Conservation (phyloP, 1,139 yeast species). For the Hanseniaspora uvarum region DNA sequence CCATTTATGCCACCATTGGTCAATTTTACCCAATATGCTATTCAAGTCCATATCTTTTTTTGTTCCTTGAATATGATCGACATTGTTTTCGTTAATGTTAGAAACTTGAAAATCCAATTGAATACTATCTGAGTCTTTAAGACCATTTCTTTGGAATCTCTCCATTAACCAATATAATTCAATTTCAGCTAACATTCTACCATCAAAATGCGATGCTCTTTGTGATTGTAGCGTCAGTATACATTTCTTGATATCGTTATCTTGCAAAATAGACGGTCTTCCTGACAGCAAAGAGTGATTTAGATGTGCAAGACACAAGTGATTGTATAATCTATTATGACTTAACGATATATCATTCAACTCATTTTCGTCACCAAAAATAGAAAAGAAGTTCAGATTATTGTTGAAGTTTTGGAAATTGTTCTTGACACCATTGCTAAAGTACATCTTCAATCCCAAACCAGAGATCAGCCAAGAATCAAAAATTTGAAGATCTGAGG, state of each 20-base stretch:
- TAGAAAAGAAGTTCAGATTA: slow-evolving; percentile 7
- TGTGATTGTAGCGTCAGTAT: slow-evolving; percentile 51
- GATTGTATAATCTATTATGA: slow-evolving; percentile 55
- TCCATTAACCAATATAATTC: slow-evolving; percentile 47
- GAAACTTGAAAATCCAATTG: slow-evolving; percentile 33
- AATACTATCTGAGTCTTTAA: slow-evolving; percentile 5
- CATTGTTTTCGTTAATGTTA: slow-evolving; percentile 26
- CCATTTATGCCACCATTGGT: slow-evolving; percentile 41
- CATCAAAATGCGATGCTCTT: slow-evolving; percentile 69
- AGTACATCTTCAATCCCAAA: slow-evolving; percentile 22
- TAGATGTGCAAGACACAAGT: slow-evolving; percentile 58
- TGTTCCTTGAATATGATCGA: neutral
- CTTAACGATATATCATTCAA: slow-evolving; percentile 21
- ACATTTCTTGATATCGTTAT: slow-evolving; percentile 51
- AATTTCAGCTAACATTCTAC: slow-evolving; percentile 73
- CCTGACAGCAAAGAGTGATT: slow-evolving; percentile 63
- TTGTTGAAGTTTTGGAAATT: neutral
- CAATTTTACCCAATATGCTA: slow-evolving; percentile 42
- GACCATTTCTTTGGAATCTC: slow-evolving; percentile 14
- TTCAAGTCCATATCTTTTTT: slow-evolving; percentile 32
- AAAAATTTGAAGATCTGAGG: slow-evolving; percentile 29
- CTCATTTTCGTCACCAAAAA: slow-evolving; percentile 20
- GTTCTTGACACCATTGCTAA: slow-evolving; percentile 5
- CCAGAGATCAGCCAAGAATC: slow-evolving; percentile 25
- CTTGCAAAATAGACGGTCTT: slow-evolving; percentile 64